phyloP scores from a whole-genome alignment of 305 asterid species.

The Fraxinus sp. region DNA sequence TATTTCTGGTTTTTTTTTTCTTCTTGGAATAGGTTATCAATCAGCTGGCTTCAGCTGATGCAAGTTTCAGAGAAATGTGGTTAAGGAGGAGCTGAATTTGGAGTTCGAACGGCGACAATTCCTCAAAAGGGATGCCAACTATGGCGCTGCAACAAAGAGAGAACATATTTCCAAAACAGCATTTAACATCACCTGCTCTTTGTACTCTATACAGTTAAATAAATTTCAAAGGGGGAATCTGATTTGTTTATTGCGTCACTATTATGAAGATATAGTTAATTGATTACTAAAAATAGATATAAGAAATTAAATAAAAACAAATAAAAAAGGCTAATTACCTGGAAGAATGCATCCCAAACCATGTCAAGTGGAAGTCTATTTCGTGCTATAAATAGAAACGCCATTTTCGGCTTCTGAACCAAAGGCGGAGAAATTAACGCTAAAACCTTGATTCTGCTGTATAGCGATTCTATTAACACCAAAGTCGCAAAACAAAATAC shows the following conservation, averaged over 20 bases:
- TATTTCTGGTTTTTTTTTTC: too few relatives aligned
- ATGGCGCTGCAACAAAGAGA: slow-evolving; percentile 5
- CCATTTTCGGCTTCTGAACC: slow-evolving; percentile 65
- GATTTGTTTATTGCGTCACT: slow-evolving; percentile 13
- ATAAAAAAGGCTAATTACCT: slow-evolving; percentile 44
- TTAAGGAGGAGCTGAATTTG: too few relatives aligned
- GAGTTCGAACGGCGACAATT: too few relatives aligned
- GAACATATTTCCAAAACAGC: slow-evolving; percentile 2
- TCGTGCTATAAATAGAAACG: slow-evolving; percentile 86
- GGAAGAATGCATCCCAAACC: slow-evolving; percentile 87
- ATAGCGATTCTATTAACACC: slow-evolving; percentile 63
- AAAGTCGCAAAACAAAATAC: slow-evolving; percentile 56
- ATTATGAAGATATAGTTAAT: neutral
- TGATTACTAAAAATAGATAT: slow-evolving; percentile 5
- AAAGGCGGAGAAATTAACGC: slow-evolving; percentile 44
- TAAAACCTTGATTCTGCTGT: slow-evolving; percentile 51
- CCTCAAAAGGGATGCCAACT: neutral
- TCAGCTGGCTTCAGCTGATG: too few relatives aligned
- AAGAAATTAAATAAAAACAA: slow-evolving; percentile 6
- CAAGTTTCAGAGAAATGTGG: too few relatives aligned
- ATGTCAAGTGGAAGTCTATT: slow-evolving; percentile 83
- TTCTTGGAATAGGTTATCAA: too few relatives aligned
- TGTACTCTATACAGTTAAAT: neutral
- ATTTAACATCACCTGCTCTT: slow-evolving; percentile 4
- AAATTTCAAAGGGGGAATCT: slow-evolving; percentile 24